Conservation (phyloP, 345 rosid genomes). For the Hypericum androsaemum region DNA sequence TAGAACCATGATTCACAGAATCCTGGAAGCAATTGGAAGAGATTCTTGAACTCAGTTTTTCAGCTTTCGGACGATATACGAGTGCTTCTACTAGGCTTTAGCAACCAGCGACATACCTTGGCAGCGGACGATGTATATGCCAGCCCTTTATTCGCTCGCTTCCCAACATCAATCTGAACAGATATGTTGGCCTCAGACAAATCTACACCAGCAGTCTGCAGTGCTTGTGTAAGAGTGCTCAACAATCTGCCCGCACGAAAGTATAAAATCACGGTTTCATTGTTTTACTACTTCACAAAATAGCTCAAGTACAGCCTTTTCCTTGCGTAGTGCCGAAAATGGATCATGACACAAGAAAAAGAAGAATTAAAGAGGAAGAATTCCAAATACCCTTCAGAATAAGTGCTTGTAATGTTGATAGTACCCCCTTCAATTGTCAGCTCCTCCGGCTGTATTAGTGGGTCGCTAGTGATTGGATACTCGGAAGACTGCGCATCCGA, state of each 20-base stretch:
- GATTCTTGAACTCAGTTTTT: neutral
- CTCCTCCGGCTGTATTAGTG: slow-evolving; percentile 13
- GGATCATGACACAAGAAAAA: neutral
- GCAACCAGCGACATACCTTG: slow-evolving; percentile 31
- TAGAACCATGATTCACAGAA: slow-evolving; percentile 15
- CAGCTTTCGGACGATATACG: neutral
- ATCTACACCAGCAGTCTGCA: slow-evolving; percentile 23
- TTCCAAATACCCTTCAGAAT: slow-evolving; percentile 21
- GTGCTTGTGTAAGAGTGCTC: slow-evolving; percentile 18
- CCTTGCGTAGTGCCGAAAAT: neutral
- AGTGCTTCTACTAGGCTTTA: neutral
- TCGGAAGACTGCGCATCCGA: slow-evolving; percentile 53
- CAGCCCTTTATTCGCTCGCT: slow-evolving; percentile 45
- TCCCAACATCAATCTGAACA: slow-evolving; percentile 29
- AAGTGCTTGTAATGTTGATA: slow-evolving; percentile 19
- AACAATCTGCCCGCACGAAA: slow-evolving; percentile 20
- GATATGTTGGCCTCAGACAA: slow-evolving; percentile 22
- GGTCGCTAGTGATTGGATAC: slow-evolving; percentile 30
- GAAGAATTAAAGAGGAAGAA: neutral
- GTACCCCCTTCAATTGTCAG: slow-evolving; percentile 24
- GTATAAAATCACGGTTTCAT: too few relatives aligned
- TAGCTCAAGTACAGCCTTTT: neutral
- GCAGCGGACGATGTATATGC: slow-evolving; percentile 26
- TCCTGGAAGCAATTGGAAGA: slow-evolving; percentile 24
- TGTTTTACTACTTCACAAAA: too few relatives aligned